Conservation (phyloP, 768 basidiomycete genomes). For the Lactarius sanguifluus region DNA sequence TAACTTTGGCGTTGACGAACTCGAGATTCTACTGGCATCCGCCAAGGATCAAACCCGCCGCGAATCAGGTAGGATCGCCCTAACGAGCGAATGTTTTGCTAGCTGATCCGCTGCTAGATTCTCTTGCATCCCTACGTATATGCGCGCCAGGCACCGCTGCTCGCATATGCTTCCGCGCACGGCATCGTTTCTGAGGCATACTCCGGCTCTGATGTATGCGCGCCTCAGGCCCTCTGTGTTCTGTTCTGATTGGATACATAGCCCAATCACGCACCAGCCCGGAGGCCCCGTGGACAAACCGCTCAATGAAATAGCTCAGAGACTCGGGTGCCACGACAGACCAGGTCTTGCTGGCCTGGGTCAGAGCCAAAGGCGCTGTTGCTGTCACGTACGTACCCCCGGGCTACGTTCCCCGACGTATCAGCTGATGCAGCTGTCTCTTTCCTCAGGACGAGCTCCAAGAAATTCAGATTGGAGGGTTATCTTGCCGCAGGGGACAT, state of each 20-base stretch:
- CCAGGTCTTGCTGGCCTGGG: conserved; percentile 73
- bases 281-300: conserved; percentile 67
- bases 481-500: conserved; percentile 70
- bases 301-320: conserved; percentile 51
- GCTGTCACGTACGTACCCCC: conserved; percentile 66
- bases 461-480: conserved; percentile 60
- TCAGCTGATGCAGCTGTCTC: neutral
- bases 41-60: conserved; percentile 62
- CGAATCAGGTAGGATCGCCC: conserved; percentile 66
- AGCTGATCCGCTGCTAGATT: conserved; percentile 45
- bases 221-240: neutral
- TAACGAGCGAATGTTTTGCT: neutral
- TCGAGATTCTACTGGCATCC: conserved; percentile 53
- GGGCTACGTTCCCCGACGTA: neutral
- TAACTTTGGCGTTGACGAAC: conserved; percentile 60
- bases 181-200: conserved; percentile 73
- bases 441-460: conserved; percentile 56
- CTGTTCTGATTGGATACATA: conserved; percentile 31
- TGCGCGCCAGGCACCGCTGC: conserved; percentile 48
- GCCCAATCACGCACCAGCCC: conserved; percentile 57
- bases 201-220: conserved; percentile 60
- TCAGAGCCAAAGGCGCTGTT: conserved; percentile 64
- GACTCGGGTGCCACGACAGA: conserved; percentile 54
- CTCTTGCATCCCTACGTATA: conserved; percentile 71
- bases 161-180: conserved; percentile 57